These are phyloP conservation scores for Paracoccidioides lutzii DNA, from an alignment of 2,329 filamentous ascomycete genomes.

Conservation along the genomic window DNA sequence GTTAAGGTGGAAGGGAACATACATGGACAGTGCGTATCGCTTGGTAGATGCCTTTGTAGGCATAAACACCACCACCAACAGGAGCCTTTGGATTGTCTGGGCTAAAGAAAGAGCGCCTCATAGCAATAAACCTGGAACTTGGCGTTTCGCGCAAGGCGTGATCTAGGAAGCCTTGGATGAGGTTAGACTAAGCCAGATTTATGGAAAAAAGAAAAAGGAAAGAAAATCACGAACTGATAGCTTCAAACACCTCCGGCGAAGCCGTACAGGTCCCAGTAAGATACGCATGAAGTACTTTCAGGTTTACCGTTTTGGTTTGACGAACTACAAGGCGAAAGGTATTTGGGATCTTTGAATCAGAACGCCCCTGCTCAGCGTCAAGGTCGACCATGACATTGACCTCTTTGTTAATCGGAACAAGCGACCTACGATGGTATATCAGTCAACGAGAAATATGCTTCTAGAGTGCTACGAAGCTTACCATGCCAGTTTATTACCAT, in stretches of 20 bases:
- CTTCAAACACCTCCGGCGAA: slow-evolving; percentile 57
- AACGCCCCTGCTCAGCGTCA: slow-evolving; percentile 48
- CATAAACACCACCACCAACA: slow-evolving; percentile 57
- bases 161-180: slow-evolving; percentile 58
- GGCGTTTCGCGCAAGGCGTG: slow-evolving; percentile 77
- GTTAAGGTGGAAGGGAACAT: slow-evolving; percentile 11
- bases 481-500: slow-evolving; percentile 82
- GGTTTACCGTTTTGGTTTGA: slow-evolving; percentile 54
- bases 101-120: slow-evolving; percentile 76
- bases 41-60: slow-evolving; percentile 80
- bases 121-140: slow-evolving; percentile 50
- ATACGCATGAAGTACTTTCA: slow-evolving; percentile 54
- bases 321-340: slow-evolving; percentile 50
- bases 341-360: slow-evolving; percentile 31
- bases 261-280: slow-evolving; percentile 48
- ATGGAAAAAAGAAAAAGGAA: background rate
- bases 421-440: slow-evolving; percentile 23
- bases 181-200: slow-evolving; percentile 5
- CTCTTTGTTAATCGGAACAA: slow-evolving; percentile 29
- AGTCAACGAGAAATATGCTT: slow-evolving; percentile 11
- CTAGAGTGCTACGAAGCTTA: slow-evolving; percentile 26
- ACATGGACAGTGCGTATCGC: slow-evolving; percentile 64
- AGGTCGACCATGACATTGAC: slow-evolving; percentile 55
- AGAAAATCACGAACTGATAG: slow-evolving; percentile 47
- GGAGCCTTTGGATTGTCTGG: slow-evolving; percentile 35